Base-by-base conservation (phyloP, 2,329 filamentous ascomycete species). In the Ophiostoma himal-ulmi region DNA sequence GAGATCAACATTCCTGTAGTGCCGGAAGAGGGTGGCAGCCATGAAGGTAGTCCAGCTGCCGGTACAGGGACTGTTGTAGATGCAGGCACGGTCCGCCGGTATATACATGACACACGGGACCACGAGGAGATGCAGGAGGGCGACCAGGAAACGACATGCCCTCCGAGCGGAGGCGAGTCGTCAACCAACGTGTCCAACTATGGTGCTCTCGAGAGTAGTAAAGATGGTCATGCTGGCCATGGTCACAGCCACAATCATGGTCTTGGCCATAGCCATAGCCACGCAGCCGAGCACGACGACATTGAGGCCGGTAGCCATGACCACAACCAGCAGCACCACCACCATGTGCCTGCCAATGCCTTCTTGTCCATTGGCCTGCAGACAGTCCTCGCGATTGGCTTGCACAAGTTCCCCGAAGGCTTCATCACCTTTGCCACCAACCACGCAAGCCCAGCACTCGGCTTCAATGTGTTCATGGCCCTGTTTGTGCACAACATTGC, bases 401-500 rank as follows among this genome's bases (percentile, higher is more conserved):
- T 99, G 1, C 95, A 99, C 82, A 99, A 99, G 78, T 90, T 98
- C 48, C 95, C 95, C 1, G 95, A 90, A 76, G 88, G 88, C 30
- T 91, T 91, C 78, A 90, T 99, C 75, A 98, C 94, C 0, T 99
- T 96, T 78, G 94, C 95, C 11, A 97, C 95, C 11, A 99, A 98
- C 79, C 95, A 99, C 78, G 94, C 93, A 14, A 98, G 94, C 78
- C 94, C 95, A 0, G 84, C 86, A 0, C 87, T 99, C 0, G 95
- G 95, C 26, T 88, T 97, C 79, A 91, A 92, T 69, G 93, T 99
- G 70, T 99, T 99, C 81, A 87, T 98, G 79, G 94, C 95, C 0
- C 86, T 99, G 8, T 97, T 97, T 77, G 94, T 99, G 71, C 95
- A 99, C 84, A 99, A 98, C 81, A 96, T 99, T 76, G 94, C 93